Evolutionary conservation across 345 rosid species (phyloP), one percentile per base, ranked within the genome.

Genomic region (Carallia brachiata): DNA sequence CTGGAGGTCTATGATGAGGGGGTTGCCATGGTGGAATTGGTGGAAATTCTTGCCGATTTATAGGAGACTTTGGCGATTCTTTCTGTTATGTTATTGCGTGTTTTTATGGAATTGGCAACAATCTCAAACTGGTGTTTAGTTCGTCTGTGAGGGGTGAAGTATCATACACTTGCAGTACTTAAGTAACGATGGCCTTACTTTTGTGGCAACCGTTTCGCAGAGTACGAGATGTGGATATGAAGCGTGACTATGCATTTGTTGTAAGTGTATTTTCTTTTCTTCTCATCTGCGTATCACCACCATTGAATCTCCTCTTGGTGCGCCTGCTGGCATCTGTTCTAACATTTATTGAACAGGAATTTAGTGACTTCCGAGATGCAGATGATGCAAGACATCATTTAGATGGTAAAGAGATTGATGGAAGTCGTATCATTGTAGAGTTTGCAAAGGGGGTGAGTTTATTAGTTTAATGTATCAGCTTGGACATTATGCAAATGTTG

Each of bases 201-300:
- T 91, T 94, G 87, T 94, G 96, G 90, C 85, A 88, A 85, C 89
- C 83, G 74, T 91, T 94, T 90, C 95, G 86, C 97, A 94, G 98
- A 94, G 82, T 91, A 70, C 96, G 97, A 62, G 91, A 90, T 82
- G 97, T 93, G 94, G 98, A 93, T 87, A 89, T 93, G 97, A 93
- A 93, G 98, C 96, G 94, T 58, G 97, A 94, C 86, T 94, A 84
- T 62, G 97, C 98, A 74, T 94, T 94, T 85, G 96, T 94, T 85
- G 98, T 94, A 94, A 72, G 96, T 88, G 75, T 23, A 30, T 54
- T 70, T 13, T 37, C 15, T 32, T 47, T 52, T 17, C 52, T n/a
- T 61, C 63, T 72, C 4, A 7, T 62, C 19, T 59, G 1, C 65
- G 37, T 52, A 37, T 3, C n/a, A 36, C 28, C 17, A 32, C 59